Base-by-base conservation (phyloP, 2,329 filamentous ascomycete genomes). In the Fusarium luffae region DNA sequence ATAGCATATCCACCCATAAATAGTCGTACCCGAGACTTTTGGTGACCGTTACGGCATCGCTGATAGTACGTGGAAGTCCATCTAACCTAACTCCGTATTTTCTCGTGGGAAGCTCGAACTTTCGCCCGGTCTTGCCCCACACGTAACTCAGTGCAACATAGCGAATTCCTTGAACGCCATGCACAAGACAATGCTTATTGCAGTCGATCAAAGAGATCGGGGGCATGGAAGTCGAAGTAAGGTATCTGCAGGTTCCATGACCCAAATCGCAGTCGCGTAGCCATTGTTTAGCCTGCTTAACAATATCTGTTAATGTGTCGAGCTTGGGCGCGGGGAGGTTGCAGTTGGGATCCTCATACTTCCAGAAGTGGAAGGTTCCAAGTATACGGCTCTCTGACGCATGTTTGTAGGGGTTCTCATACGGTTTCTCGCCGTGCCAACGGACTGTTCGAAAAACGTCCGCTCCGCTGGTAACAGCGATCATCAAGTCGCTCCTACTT, bases 41-140 rank as follows among this genome's bases (percentile, higher is more conserved):
- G 5, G 34, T 37, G 5, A 37, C 34, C 5, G 5, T 12, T 0
- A 37, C n/a, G 3, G 34, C 34, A 12, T 37, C 34, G 2, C 3
- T 4, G 2, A 37, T 37, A n/a, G 34, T 37, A 4, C 18, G 34
- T 4, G 34, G 34, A 7, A 37, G 34, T n/a, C n/a, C n/a, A n/a
- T n/a, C n/a, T n/a, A n/a, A n/a, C n/a, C n/a, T n/a, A n/a, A 37
- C 18, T 7, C 34, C 34, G 18, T n/a, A 37, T 0, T 6, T 6
- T 2, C 34, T n/a, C 4, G n/a, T 10, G 3, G 34, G 18, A 12
- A n/a, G 18, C 0, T 4, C n/a, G 5, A 37, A 37, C 4, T n/a
- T 4, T 9, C 34, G 18, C 5, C 34, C 34, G 1, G 18, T 12
- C 10, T n/a, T n/a, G 18, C 34, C 34, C 34, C 34, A 37, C 4